Conservation (phyloP, 352 stramenopile genomes). For the Pilasporangium apinafurcum region DNA sequence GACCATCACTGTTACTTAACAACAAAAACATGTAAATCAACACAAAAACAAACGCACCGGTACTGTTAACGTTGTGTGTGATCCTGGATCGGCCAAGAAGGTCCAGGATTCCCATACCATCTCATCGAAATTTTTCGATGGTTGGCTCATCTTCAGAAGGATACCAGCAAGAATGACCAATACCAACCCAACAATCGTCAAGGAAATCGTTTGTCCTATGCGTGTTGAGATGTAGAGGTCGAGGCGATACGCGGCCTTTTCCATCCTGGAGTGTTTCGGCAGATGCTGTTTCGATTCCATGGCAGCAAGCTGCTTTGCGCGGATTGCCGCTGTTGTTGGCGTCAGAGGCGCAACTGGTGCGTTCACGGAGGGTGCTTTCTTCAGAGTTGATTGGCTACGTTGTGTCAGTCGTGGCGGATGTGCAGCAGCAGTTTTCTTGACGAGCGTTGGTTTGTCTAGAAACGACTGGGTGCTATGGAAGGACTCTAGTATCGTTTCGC, state of each 20-base stretch:
- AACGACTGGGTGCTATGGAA: slow-evolving; percentile 6
- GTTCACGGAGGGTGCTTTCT: not conserved
- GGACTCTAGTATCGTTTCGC: slow-evolving; percentile 4
- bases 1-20: not conserved
- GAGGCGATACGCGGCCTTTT: slow-evolving; percentile 43
- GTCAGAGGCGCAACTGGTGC: not conserved
- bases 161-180: slow-evolving; percentile 35
- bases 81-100: slow-evolving; percentile 42
- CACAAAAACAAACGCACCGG: slow-evolving; percentile 10
- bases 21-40: not conserved
- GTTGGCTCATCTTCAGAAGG: slow-evolving; percentile 30
- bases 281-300: slow-evolving; percentile 7
- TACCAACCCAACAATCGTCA: slow-evolving; percentile 32
- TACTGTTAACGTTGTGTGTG: slow-evolving; percentile 30
- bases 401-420: not conserved
- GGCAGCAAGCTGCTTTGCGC: slow-evolving; percentile 9
- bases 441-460: not conserved
- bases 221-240: slow-evolving; percentile 66
- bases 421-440: slow-evolving; percentile 3
- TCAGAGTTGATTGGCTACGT: not conserved
- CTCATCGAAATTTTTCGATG: slow-evolving; percentile 20
- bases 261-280: slow-evolving; percentile 20
- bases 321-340: not conserved
- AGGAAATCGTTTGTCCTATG: slow-evolving; percentile 36
- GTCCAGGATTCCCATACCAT: slow-evolving; percentile 63